Base-by-base conservation (phyloP, 2,329 filamentous ascomycete species). In the Verticillium albo-atrum region DNA sequence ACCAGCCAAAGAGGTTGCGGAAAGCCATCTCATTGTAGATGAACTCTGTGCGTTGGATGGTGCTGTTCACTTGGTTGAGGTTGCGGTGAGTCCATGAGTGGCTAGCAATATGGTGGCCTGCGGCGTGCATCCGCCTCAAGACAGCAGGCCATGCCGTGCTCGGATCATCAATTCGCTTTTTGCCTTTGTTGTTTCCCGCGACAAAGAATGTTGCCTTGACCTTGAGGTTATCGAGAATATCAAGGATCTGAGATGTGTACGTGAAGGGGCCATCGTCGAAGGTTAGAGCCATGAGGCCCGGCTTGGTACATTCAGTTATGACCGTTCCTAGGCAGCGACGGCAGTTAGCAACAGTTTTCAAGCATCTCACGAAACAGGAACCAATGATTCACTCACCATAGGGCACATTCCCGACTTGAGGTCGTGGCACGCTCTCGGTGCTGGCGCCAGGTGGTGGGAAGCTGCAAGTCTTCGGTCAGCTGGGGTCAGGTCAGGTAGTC, bases 251-350 rank as follows among this genome's bases (percentile, higher is more conserved):
- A 10, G 66, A 65, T 3, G 79, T 82, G 64, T 75, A 80, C 4
- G 65, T 58, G 59, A 70, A 77, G 0, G 79, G 79, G 0, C 78
- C 78, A 56, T 82, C 79, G 61, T 81, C 79, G 63, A 77, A 80
- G 1, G 78, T 80, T 34, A 82, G 67, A 4, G 79, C 78, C 50
- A 79, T 67, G 59, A 69, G 67, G n/a, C 72, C 74, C 1, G 72
- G 70, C 14, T 60, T 60, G 3, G 65, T 70, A 63, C 75, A 78
- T 57, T 68, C 70, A 1, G 68, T 79, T 62, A 77, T 73, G 58
- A 67, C 60, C 35, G 63, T 66, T 35, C 73, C 73, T 75, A 50
- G 26, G 15, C 14, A 12, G 34, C 7, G 23, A 7, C 7, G 15
- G 20, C 28, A 20, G 26, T 54, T 6, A 30, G 28, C 14, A 12